Evolutionary conservation across 345 rosid genomes (phyloP).

Genomic region (Alliaria petiolata): DNA sequence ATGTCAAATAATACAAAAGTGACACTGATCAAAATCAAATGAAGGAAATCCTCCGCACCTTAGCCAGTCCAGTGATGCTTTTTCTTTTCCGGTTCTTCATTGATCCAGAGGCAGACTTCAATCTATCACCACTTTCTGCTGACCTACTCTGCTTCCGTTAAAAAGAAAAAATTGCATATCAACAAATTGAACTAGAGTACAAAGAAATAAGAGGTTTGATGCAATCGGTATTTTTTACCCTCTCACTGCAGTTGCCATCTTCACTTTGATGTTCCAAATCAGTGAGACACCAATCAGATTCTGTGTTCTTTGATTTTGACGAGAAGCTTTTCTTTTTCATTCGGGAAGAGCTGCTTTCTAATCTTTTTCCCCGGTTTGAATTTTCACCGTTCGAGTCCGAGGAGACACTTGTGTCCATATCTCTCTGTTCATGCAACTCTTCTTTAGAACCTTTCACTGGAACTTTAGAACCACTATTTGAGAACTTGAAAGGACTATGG

Average conservation of each 20-base stretch:
- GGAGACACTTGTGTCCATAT: slow-evolving; percentile 27
- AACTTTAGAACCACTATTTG: slow-evolving; percentile 38
- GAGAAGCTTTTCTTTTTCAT: slow-evolving; percentile 39
- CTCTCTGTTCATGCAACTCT: slow-evolving; percentile 34
- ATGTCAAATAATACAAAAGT: slow-evolving; percentile 5
- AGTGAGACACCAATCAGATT: slow-evolving; percentile 37
- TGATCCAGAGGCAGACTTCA: slow-evolving; percentile 54
- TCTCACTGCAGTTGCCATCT: slow-evolving; percentile 46
- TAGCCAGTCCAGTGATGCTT: slow-evolving; percentile 62
- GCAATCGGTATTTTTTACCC: slow-evolving; percentile 43
- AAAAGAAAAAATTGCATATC: slow-evolving; percentile 6
- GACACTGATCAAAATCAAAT: slow-evolving; percentile 5
- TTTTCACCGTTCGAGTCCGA: slow-evolving; percentile 39
- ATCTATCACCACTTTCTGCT: slow-evolving; percentile 39
- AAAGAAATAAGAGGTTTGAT: not conserved
- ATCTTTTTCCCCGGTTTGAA: slow-evolving; percentile 22
- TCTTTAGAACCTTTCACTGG: slow-evolving; percentile 34
- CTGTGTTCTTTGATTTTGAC: slow-evolving; percentile 42
- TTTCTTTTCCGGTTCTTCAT: slow-evolving; percentile 71
- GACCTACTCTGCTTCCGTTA: slow-evolving; percentile 37
- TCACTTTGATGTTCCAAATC: slow-evolving; percentile 43
- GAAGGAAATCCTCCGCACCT: slow-evolving; percentile 47
- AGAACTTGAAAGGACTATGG: slow-evolving; percentile 50
- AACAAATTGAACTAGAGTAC: not conserved
- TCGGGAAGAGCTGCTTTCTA: slow-evolving; percentile 39